Evolutionary conservation across 129 eudicot genomes (phyloP).

Genomic region (Glebionis coronaria): DNA sequence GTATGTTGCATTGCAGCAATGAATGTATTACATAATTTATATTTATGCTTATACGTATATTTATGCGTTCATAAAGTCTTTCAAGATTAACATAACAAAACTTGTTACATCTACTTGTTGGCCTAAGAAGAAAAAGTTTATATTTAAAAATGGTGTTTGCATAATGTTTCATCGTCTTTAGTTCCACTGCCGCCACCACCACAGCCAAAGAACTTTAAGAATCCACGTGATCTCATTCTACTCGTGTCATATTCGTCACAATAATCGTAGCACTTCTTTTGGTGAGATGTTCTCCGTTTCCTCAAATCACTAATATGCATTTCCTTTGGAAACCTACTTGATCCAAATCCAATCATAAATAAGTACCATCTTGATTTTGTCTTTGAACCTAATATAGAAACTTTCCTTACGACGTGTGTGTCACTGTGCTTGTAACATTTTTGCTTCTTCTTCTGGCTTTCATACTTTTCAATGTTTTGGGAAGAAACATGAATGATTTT

Average conservation of each 20-base stretch:
- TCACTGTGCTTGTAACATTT: not conserved
- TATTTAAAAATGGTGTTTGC: constrained; percentile 12
- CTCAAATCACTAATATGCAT: constrained; percentile 46
- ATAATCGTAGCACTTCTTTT: not conserved
- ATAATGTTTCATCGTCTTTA: constrained; percentile 14
- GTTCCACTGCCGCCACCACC: constrained; percentile 35
- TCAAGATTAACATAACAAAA: not conserved
- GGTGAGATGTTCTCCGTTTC: constrained; percentile 32
- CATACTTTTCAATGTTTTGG: not conserved
- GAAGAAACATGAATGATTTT: constrained; percentile 31
- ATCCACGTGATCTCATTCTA: constrained; percentile 23
- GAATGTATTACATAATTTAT: too few species aligned
- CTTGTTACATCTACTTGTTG: not conserved
- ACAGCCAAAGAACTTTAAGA: constrained; percentile 46
- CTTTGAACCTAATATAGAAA: constrained; percentile 25
- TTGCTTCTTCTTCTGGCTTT: not conserved
- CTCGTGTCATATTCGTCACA: not conserved
- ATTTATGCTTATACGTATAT: too few species aligned
- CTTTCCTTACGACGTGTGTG: constrained; percentile 8
- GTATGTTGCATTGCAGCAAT: too few species aligned
- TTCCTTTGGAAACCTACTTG: constrained; percentile 25
- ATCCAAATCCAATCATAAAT: constrained; percentile 35
- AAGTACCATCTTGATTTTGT: constrained; percentile 43
- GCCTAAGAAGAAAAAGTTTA: too few species aligned
- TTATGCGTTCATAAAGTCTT: not conserved